Conservation (phyloP, 495 filamentous ascomycete genomes). For the Hypoxylon lienhwacheense region DNA sequence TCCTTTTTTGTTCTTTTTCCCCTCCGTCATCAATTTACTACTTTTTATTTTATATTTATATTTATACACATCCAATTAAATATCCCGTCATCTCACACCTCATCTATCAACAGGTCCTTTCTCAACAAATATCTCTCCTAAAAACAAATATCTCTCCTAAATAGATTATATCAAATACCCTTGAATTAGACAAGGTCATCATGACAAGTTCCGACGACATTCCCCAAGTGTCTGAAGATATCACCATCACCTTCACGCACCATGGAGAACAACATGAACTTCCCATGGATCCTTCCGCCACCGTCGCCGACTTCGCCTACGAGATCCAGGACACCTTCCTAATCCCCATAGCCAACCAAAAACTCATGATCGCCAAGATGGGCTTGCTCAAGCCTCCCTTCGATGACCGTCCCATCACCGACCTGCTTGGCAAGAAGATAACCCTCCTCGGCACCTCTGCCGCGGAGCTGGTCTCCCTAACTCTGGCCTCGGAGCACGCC, state of each 20-base stretch:
- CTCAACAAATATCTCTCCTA: too few relatives aligned
- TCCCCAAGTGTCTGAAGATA: conserved; percentile 25
- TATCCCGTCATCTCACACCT: too few relatives aligned
- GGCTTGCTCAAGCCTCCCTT: conserved; percentile 66
- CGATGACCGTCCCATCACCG: conserved; percentile 46
- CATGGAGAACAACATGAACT: conserved; percentile 55
- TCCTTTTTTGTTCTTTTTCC: too few relatives aligned
- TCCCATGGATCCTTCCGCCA: conserved; percentile 49
- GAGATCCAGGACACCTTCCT: conserved; percentile 56
- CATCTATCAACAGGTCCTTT: too few relatives aligned
- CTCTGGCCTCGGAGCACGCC: conserved; percentile 43
- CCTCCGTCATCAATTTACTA: too few relatives aligned
- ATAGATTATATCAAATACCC: too few relatives aligned
- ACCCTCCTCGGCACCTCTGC: conserved; percentile 63
- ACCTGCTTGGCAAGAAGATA: conserved; percentile 60
- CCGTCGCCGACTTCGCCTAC: conserved; percentile 63
- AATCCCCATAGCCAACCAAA: conserved; percentile 71
- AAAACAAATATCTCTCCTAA: too few relatives aligned
- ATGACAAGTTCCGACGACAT: conserved; percentile 27
- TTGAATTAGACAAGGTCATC: conserved; percentile 10
- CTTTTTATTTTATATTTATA: too few relatives aligned
- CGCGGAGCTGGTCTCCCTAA: conserved; percentile 54
- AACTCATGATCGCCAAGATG: conserved; percentile 70
- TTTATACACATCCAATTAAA: too few relatives aligned
- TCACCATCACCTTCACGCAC: conserved; percentile 58